Evolutionary conservation across 345 rosid species (phyloP), one percentile per base, ranked within the genome.

Genomic region (Syzygium grande): DNA sequence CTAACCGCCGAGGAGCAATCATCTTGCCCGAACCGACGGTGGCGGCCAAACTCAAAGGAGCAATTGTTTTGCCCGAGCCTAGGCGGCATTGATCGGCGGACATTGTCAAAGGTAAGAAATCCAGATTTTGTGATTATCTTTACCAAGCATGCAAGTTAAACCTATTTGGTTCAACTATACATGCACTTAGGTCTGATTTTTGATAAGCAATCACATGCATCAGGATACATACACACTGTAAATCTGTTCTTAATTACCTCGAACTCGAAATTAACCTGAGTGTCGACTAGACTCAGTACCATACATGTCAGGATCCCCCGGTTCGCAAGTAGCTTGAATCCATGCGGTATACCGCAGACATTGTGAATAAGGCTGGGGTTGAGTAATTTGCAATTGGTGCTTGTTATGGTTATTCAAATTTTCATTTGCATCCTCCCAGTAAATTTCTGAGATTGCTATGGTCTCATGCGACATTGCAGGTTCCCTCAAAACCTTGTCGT

Each of bases 191-290:
- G 68, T 0, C 34, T 16, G 34, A 61, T n/a, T 61, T 27, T 34
- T 2, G 0, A 0, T 59, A 5, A 59, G 68, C 68, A n/a, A n/a
- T 61, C 4, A 4, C 0, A 6, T 2, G 68, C 34, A 12, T 61
- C 34, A 0, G 19, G 73, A 61, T n/a, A 13, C 4, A 12, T n/a
- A 7, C 15, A 21, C 41, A 15, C 41, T 65, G 22, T 22, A 9
- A 46, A 7, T 7, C 6, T 0, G 5, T 19, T 65, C 43, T 3
- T 30, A 27, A 29, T 19, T 29, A 65, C 78, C 78, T 65, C 0
- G 1, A 61, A 61, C 34, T 61, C 6, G 17, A 61, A 61, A 61
- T 13, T 61, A 61, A 13, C 41, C 73, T 9, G 1, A 13, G 41
- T 65, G 15, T 65, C 41, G 41, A 38, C 41, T 38, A 38, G 21